Evolutionary conservation across 2,329 filamentous ascomycete genomes (phyloP).

Genomic region (Aspergillus piperis): DNA sequence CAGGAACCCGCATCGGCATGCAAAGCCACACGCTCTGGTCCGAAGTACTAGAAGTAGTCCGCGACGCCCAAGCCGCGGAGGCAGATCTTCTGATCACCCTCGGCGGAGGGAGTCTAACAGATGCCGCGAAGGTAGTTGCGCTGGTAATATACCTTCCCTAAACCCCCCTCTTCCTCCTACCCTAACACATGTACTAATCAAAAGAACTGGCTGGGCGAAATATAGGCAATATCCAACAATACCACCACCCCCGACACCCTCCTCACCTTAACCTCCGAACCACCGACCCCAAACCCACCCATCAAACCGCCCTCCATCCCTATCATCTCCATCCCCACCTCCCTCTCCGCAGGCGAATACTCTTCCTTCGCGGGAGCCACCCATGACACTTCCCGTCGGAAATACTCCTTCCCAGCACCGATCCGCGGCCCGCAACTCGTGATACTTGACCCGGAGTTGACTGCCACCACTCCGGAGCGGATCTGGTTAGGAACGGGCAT

Average conservation of each 20-base stretch:
- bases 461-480: conserved; percentile 58
- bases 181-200: neutral
- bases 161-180: neutral
- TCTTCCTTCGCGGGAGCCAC: conserved; percentile 44
- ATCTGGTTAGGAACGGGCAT: conserved; percentile 53
- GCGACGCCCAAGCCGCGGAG: conserved; percentile 40
- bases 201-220: neutral
- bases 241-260: conserved; percentile 43
- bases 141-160: conserved; percentile 34
- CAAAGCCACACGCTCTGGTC: conserved; percentile 57
- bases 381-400: conserved; percentile 37
- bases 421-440: conserved; percentile 53
- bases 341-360: conserved; percentile 47
- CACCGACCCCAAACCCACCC: conserved; percentile 10
- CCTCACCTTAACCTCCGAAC: conserved; percentile 35
- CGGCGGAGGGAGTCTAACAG: conserved; percentile 58
- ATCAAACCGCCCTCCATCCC: conserved; percentile 31
- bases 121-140: conserved; percentile 56
- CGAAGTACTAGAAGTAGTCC: conserved; percentile 52
- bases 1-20: conserved; percentile 54
- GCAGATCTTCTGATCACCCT: conserved; percentile 57
- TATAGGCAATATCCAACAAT: conserved; percentile 51
- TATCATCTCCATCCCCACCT: conserved; percentile 46
- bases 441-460: conserved; percentile 59
- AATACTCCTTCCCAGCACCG: conserved; percentile 41